phyloP scores from a whole-genome alignment of 2,329 filamentous ascomycete species.

The Graphilbum sp. region DNA sequence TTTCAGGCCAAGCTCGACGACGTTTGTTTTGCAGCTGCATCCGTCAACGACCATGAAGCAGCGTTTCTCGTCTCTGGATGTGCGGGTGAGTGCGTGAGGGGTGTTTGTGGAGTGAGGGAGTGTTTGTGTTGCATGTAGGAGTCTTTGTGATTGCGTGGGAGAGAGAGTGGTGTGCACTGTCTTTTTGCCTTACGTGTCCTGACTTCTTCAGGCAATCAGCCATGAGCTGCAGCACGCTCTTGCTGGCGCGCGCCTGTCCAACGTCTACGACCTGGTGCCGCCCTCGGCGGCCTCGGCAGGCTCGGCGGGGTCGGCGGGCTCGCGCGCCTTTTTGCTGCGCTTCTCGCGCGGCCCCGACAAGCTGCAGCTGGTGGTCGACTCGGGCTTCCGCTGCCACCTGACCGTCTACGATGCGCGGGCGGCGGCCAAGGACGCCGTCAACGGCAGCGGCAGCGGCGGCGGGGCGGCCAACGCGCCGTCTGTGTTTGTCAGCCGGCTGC shows the following conservation, averaged over 20 bases:
- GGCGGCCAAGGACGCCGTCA: slow-evolving; percentile 46
- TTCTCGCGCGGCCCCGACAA: slow-evolving; percentile 81
- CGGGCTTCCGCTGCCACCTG: slow-evolving; percentile 87
- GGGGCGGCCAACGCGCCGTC: slow-evolving; percentile 42
- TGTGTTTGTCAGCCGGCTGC: slow-evolving; percentile 65
- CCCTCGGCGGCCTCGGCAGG: slow-evolving; percentile 5
- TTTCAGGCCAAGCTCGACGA: too few species aligned
- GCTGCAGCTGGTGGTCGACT: slow-evolving; percentile 83
- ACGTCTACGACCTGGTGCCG: slow-evolving; percentile 69
- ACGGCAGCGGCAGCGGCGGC: background rate
- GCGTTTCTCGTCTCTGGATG: slow-evolving; percentile 4
- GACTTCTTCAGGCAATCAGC: slow-evolving; percentile 58
- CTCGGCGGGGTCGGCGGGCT: slow-evolving; percentile 32
- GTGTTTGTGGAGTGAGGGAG: too few species aligned
- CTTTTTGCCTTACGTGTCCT: too few species aligned
- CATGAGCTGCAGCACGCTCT: slow-evolving; percentile 75
- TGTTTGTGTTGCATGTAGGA: too few species aligned
- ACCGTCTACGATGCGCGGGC: slow-evolving; percentile 71
- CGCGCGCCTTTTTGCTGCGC: slow-evolving; percentile 88
- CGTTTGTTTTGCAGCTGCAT: too few species aligned
- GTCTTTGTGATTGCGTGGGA: too few species aligned
- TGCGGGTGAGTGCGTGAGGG: slow-evolving; percentile 2
- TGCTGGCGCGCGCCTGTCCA: slow-evolving; percentile 65
- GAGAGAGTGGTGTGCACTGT: too few species aligned
- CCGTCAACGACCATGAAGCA: slow-evolving; percentile 3